Base-by-base conservation (phyloP, 352 stramenopile genomes). In the Phytophthora palmivora region DNA sequence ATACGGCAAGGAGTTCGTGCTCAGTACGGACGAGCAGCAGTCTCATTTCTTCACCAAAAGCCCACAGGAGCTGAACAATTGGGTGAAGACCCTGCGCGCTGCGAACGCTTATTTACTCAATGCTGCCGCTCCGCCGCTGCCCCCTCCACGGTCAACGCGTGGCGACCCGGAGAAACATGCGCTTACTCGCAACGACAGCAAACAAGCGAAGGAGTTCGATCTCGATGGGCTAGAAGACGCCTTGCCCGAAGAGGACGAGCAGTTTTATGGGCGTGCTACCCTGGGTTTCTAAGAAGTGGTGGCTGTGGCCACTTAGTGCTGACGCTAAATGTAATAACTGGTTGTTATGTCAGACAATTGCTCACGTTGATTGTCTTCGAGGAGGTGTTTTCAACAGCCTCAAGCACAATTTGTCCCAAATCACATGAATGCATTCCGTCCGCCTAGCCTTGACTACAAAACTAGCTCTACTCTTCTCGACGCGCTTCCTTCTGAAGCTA, bases 41-140 rank as follows among this genome's bases (percentile, higher is more conserved):
- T 94, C 87, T 57, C 84, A 92, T 60, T 96, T 96, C 58, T 94
- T 91, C 69, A 90, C 87, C 16, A 84, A 84, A 58, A 88, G 61
- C 18, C 72, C 67, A 2, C 74, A 91, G 16, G 87, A 96, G 64
- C 65, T 94, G 9, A 77, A 82, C 56, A 79, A 74, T 19, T 96
- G 87, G 87, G 82, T 96, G 42, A 91, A 87, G 46, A 87, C 84
- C 11, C 63, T 96, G 53, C 82, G 86, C 22, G 81, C 74, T 39
- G 84, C 85, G 6, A 83, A 92, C 43, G 63, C 71, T 22, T 92
- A 76, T 63, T 74, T 92, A 59, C 66, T 88, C 46, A 81, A 70
- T 28, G 74, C 74, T 57, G 59, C 56, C 48, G 59, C 55, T 34
- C 72, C 63, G 16, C 64, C 67, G 26, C 22, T 73, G 19, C 67